Evolutionary conservation across 2,329 filamentous ascomycete species (phyloP), one percentile per base, ranked within the genome.

Genomic region (Nothophoma quercina): DNA sequence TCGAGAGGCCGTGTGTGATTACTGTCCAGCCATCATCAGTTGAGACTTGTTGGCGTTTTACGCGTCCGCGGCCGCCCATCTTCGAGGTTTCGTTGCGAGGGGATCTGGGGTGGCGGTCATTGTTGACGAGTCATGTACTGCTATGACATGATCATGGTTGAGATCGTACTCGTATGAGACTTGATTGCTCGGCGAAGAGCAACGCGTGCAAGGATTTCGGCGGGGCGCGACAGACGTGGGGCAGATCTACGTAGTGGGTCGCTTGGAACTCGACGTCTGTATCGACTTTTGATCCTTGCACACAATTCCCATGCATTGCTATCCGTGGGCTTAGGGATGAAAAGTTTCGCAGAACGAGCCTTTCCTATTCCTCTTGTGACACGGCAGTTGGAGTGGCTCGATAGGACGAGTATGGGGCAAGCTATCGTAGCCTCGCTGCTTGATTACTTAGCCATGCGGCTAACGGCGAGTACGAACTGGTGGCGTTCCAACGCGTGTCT

Each of bases 11-110:
- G 48, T 72, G 69, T 13, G 70, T 71, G n/a, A 75, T 63, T 1
- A 75, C 62, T 2, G 68, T 75, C 73, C 73, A 75, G 3, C 72
- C 73, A 59, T 75, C 71, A 0, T 61, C 62, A 12, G 62, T 55
- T 12, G 61, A 55, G 5, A 74, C 56, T 42, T 69, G 53, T 35
- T 62, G 63, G 40, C 69, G 62, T 55, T 72, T 74, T 48, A 69
- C 62, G 43, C 67, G 63, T 45, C 62, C 51, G 43, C 49, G 51
- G 18, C 53, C 56, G 13, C 36, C 50, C 50, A 53, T 53, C 7
- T 43, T 53, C 28, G 23, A 34, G 8, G 15, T 32, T 10, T 8
- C 28, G 18, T 12, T 18, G n/a, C n/a, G 13, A 15, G 33, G 7
- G 8, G 21, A 28, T 34, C 13, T 7, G 12, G 8, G 5, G 16